Evolutionary conservation across 1,284 basidiomycete genomes (phyloP).

Genomic region (Ceratobasidium sp.): DNA sequence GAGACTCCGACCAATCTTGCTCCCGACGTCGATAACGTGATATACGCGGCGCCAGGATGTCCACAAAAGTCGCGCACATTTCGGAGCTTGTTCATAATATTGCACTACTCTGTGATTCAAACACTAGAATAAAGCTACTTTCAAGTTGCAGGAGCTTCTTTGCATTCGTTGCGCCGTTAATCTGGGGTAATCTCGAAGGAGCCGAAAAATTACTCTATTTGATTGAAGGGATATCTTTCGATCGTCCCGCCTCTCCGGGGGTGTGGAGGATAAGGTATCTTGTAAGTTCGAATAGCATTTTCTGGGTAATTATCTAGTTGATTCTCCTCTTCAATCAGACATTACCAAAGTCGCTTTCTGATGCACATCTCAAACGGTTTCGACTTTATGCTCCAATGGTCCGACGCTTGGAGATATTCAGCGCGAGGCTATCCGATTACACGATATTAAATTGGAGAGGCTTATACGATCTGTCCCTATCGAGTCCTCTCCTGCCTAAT

Average conservation of each 20-base stretch:
- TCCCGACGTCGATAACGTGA: too few species aligned
- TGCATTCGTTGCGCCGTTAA: not conserved
- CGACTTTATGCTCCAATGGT: not conserved
- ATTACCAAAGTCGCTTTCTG: not conserved
- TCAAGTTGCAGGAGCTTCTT: constrained; percentile 12
- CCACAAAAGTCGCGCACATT: too few species aligned
- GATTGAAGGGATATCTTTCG: not conserved
- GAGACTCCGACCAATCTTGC: too few species aligned
- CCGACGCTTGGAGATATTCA: not conserved
- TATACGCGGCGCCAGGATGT: too few species aligned
- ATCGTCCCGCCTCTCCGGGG: too few species aligned
- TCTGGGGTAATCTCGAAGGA: not conserved
- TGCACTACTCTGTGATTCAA: too few species aligned
- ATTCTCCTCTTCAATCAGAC: not conserved
- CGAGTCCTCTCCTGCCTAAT: not conserved
- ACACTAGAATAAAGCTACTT: too few species aligned
- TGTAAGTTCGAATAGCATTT: not conserved
- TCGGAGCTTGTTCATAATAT: too few species aligned
- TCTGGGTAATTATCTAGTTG: not conserved
- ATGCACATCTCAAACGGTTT: not conserved
- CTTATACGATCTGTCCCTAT: not conserved
- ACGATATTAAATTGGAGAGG: not conserved
- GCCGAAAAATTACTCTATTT: not conserved
- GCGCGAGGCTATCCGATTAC: not conserved
- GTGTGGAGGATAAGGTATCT: too few species aligned